phyloP scores from a whole-genome alignment of 2,329 filamentous ascomycete genomes.

The Penicillium sp. region DNA sequence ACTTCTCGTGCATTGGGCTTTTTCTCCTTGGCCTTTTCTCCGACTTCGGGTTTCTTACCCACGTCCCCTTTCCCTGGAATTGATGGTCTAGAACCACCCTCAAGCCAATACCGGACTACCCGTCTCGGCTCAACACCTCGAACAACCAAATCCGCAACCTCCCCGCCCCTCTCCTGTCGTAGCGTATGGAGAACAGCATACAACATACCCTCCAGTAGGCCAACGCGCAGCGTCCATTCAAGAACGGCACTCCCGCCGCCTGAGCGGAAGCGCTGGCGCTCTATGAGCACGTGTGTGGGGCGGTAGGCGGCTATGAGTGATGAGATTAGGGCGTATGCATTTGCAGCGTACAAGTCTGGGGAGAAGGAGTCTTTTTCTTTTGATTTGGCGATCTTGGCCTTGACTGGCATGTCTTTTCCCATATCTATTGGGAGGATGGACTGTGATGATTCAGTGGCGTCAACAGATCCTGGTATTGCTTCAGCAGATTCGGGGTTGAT shows the following conservation, averaged over 20 bases:
- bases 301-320: constrained; percentile 49
- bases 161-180: constrained; percentile 38
- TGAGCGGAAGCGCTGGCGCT: constrained; percentile 63
- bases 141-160: constrained; percentile 37
- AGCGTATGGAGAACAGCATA: constrained; percentile 66
- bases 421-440: not conserved
- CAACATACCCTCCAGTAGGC: constrained; percentile 77
- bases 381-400: not conserved
- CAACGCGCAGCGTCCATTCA: constrained; percentile 81
- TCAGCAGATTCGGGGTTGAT: not conserved
- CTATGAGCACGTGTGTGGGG: constrained; percentile 70
- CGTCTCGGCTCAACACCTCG: constrained; percentile 53
- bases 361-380: constrained; percentile 43
- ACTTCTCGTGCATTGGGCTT: constrained; percentile 28
- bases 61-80: not conserved
- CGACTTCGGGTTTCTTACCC: not conserved
- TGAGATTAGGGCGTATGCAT: constrained; percentile 56
- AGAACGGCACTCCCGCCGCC: constrained; percentile 63
- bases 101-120: constrained; percentile 58
- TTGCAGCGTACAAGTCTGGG: constrained; percentile 52
- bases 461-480: not conserved
- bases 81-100: constrained; percentile 19
- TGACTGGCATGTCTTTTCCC: not conserved
- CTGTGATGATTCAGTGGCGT: not conserved
- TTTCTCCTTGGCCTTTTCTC: constrained; percentile 7